phyloP scores from a whole-genome alignment of 2,329 filamentous ascomycete species.

The Penicillium sp. region DNA sequence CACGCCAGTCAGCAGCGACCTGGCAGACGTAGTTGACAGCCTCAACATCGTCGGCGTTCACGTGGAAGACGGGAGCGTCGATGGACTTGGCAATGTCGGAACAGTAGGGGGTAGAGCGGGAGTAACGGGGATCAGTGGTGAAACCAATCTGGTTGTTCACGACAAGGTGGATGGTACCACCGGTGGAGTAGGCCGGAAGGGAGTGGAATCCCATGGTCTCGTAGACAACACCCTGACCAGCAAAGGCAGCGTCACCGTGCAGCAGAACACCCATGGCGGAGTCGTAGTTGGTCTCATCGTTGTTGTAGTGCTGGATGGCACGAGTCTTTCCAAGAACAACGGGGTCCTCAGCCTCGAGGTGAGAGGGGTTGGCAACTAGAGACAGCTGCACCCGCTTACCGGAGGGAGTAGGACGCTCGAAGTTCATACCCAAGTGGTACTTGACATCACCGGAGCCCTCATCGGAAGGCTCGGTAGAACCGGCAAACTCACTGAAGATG shows the following conservation, averaged over 20 bases:
- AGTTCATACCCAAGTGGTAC: conserved; percentile 99
- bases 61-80: conserved; percentile 97
- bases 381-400: conserved; percentile 99
- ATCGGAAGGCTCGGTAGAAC: conserved; percentile 80
- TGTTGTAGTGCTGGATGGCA: conserved; percentile 98
- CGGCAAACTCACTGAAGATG: conserved; percentile 97
- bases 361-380: conserved; percentile 95
- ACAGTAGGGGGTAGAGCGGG: conserved; percentile 96
- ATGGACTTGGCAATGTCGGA: conserved; percentile 99
- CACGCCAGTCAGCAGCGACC: conserved; percentile 94
- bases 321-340: conserved; percentile 97
- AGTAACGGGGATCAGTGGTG: conserved; percentile 95
- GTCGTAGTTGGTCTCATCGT: conserved; percentile 83
- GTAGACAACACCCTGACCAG: conserved; percentile 95
- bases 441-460: conserved; percentile 99
- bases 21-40: conserved; percentile 98
- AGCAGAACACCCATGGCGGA: conserved; percentile 94
- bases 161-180: conserved; percentile 93
- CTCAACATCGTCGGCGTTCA: conserved; percentile 97
- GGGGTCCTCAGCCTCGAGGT: conserved; percentile 96
- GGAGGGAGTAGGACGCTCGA: conserved; percentile 95
- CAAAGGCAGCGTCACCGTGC: conserved; percentile 96
- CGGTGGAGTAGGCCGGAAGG: conserved; percentile 92
- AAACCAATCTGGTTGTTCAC: conserved; percentile 99
- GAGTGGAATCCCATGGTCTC: conserved; percentile 98